Percentiles rank a stretch among this genome's conserved stretches.
phyloP scores from a whole-genome alignment of 2,329 filamentous ascomycete genomes.

The Cryphonectria japonica region DNA sequence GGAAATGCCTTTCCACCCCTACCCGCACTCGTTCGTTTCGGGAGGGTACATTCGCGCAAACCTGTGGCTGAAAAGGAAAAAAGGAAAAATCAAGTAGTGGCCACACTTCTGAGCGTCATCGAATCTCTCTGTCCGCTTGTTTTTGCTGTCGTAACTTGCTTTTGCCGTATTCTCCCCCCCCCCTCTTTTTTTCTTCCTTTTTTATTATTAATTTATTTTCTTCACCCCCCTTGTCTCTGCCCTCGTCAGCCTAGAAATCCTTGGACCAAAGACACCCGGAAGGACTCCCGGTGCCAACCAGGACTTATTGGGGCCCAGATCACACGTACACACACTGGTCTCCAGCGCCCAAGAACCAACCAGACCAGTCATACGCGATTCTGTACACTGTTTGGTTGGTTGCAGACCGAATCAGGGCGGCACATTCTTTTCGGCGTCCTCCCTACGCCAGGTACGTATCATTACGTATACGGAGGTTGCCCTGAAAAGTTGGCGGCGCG shows the following conservation, averaged over 20 bases:
- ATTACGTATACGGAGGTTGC: constrained; percentile 3
- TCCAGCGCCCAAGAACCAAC: constrained; percentile 14
- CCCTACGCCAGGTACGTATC: not conserved
- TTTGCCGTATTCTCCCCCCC: not conserved
- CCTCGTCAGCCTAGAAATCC: constrained; percentile 16
- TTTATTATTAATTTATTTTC: not conserved
- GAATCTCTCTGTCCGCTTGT: not conserved
- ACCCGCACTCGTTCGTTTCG: not conserved
- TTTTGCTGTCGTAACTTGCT: not conserved
- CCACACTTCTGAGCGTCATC: constrained; percentile 1
- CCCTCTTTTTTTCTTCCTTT: not conserved
- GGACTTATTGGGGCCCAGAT: not conserved
- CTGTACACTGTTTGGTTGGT: constrained; percentile 19
- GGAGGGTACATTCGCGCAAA: not conserved
- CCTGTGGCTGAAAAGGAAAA: not conserved
- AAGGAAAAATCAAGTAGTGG: not conserved
- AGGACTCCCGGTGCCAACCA: not conserved
- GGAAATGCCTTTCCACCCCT: not conserved
- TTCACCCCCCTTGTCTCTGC: not conserved
- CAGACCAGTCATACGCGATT: constrained; percentile 13
- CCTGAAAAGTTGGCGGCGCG: not conserved
- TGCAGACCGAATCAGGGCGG: constrained; percentile 17
- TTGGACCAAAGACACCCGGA: constrained; percentile 6
- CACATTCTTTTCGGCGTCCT: constrained; percentile 14
- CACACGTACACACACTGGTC: not conserved